Percentiles rank a stretch among this genome's conserved stretches.
phyloP scores from a whole-genome alignment of 768 basidiomycete species.

The Tylopilus vinaceipallidus region DNA sequence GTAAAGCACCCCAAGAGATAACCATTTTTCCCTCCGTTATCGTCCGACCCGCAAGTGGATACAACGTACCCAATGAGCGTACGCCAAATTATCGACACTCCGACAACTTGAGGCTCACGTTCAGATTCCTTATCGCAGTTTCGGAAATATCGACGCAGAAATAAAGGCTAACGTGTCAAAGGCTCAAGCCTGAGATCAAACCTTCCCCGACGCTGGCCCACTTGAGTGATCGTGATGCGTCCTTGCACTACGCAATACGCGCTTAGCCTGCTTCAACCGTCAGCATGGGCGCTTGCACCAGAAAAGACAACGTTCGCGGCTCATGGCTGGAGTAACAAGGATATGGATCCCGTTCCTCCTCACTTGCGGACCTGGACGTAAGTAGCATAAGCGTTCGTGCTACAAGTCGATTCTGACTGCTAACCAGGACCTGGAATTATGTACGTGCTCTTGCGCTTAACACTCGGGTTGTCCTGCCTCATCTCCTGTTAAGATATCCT shows the following conservation, averaged over 20 bases:
- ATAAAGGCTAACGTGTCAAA: conserved; percentile 12
- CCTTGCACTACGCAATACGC: conserved; percentile 1
- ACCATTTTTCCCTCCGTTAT: not conserved
- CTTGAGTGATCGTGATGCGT: too few relatives aligned
- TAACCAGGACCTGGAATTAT: conserved; percentile 56
- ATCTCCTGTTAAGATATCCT: conserved; percentile 22
- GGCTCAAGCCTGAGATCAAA: not conserved
- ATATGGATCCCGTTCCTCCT: conserved; percentile 73
- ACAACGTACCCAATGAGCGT: not conserved
- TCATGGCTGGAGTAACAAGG: conserved; percentile 65
- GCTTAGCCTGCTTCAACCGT: conserved; percentile 15
- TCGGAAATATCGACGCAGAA: conserved; percentile 1
- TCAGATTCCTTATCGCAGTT: conserved; percentile 4
- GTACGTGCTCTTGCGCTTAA: conserved; percentile 50
- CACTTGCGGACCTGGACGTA: conserved; percentile 59
- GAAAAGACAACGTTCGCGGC: conserved; percentile 53
- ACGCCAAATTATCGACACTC: not conserved
- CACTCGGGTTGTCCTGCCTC: conserved; percentile 17
- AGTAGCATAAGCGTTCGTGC: too few relatives aligned
- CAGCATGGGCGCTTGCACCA: conserved; percentile 19
- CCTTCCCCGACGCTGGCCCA: not conserved
- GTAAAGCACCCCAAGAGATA: too few relatives aligned
- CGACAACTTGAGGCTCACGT: not conserved
- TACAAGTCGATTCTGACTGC: not conserved
- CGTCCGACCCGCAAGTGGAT: not conserved